Conservation (phyloP, 163 green algal species). For the Volvox carteri region DNA sequence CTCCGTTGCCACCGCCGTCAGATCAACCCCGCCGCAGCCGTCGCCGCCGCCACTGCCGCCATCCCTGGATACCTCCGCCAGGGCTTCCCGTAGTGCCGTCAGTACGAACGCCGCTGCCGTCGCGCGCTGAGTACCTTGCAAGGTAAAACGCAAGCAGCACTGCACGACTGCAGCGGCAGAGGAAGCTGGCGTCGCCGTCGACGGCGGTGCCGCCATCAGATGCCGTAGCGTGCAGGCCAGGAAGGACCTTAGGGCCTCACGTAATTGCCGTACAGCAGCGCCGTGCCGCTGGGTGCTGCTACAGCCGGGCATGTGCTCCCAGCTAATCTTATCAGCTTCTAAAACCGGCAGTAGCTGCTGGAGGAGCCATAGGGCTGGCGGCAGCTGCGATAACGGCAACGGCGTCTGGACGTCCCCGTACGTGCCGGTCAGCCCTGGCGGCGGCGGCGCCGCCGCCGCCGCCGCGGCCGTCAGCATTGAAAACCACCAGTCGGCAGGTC, state of each 20-base stretch:
- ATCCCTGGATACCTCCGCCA: background rate
- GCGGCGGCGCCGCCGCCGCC: background rate
- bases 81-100: background rate
- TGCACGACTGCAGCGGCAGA: background rate
- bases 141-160: conserved; percentile 5
- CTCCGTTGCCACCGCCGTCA: background rate
- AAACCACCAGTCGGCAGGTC: conserved; percentile 32
- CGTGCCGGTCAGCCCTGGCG: no score
- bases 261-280: conserved; percentile 51
- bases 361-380: conserved; percentile 55
- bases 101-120: conserved; percentile 34
- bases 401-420: no score
- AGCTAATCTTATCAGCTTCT: conserved; percentile 54
- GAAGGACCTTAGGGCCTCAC: conserved; percentile 4
- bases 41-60: background rate
- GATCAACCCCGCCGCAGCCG: background rate
- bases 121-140: background rate
- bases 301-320: conserved; percentile 42
- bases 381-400: background rate
- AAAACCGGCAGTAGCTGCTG: conserved; percentile 53
- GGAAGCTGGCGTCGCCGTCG: background rate
- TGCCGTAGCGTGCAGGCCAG: background rate
- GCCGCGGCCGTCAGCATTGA: background rate
- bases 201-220: background rate
- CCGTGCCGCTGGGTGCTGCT: conserved; percentile 11